phyloP scores from a whole-genome alignment of 768 basidiomycete species.

The Lactarius quietus region DNA sequence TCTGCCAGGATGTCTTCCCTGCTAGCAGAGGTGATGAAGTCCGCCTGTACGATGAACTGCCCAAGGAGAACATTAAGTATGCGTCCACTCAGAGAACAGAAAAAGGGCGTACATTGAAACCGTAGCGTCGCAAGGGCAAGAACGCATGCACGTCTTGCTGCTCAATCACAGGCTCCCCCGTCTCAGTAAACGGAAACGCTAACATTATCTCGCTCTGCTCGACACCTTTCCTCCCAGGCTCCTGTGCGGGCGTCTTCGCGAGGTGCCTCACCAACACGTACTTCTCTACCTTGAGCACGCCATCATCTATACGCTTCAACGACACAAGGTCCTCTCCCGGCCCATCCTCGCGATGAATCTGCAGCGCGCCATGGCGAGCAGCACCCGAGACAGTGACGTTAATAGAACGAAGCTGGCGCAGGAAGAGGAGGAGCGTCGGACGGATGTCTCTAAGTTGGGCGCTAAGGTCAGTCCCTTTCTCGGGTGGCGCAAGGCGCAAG shows the following conservation, averaged over 20 bases:
- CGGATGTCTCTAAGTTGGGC: slow-evolving; percentile 22
- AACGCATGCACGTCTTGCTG: slow-evolving; percentile 29
- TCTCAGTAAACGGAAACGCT: slow-evolving; percentile 28
- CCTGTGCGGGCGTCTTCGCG: slow-evolving; percentile 14
- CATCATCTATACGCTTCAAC: slow-evolving; percentile 1
- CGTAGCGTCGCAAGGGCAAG: slow-evolving; percentile 28
- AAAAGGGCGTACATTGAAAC: slow-evolving; percentile 27
- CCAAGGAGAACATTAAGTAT: neutral
- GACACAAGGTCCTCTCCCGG: slow-evolving; percentile 4
- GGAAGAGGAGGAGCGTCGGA: slow-evolving; percentile 29
- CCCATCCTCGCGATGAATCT: slow-evolving; percentile 12
- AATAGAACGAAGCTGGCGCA: slow-evolving; percentile 27
- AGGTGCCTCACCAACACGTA: slow-evolving; percentile 23
- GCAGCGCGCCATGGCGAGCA: neutral
- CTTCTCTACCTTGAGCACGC: neutral
- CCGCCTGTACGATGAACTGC: slow-evolving; percentile 34
- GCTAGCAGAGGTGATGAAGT: slow-evolving; percentile 32
- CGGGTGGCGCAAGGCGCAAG: slow-evolving; percentile 20
- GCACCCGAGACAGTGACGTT: slow-evolving; percentile 11
- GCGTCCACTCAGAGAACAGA: neutral
- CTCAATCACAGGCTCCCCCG: slow-evolving; percentile 16
- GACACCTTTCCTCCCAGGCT: slow-evolving; percentile 23
- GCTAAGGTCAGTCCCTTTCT: slow-evolving; percentile 17
- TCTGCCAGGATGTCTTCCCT: slow-evolving; percentile 30
- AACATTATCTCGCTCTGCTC: slow-evolving; percentile 27